Evolutionary conservation across 2,329 filamentous ascomycete genomes (phyloP).

Genomic region (Alternaria gaisen): DNA sequence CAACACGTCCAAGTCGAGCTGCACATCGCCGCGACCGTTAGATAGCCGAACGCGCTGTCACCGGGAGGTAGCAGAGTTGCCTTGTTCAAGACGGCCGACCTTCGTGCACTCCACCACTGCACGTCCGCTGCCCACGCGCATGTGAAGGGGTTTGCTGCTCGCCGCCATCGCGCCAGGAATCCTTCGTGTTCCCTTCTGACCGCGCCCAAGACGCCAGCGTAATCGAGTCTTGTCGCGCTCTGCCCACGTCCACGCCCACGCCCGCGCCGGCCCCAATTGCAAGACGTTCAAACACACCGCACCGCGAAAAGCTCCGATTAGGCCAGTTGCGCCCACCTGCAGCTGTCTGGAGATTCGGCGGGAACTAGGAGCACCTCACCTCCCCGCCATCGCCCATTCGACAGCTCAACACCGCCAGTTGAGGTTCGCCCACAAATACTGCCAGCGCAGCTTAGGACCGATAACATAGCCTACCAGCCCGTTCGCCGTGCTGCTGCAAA

Average conservation of each 20-base stretch:
- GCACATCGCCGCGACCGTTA: constrained; percentile 26
- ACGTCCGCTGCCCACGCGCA: constrained; percentile 19
- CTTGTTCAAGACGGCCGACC: not conserved
- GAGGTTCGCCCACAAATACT: constrained; percentile 16
- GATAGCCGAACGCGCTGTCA: constrained; percentile 21
- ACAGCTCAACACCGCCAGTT: constrained; percentile 26
- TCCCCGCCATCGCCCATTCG: constrained; percentile 31
- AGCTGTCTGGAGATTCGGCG: constrained; percentile 13
- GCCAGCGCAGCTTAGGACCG: constrained; percentile 17
- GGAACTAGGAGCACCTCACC: constrained; percentile 16
- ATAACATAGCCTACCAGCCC: constrained; percentile 11
- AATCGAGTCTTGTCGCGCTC: constrained; percentile 11
- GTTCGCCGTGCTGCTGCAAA: constrained; percentile 4
- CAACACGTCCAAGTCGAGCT: constrained; percentile 26
- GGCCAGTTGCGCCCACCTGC: constrained; percentile 15
- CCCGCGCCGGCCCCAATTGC: constrained; percentile 3
- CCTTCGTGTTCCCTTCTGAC: constrained; percentile 1
- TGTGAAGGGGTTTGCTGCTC: constrained; percentile 22
- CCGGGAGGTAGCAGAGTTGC: constrained; percentile 6
- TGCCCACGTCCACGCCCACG: not conserved
- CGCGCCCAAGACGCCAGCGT: constrained; percentile 10
- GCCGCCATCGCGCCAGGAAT: constrained; percentile 4
- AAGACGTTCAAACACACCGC: constrained; percentile 12
- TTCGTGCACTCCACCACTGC: constrained; percentile 1
- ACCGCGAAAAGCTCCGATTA: constrained; percentile 4